These are phyloP conservation scores for Pseudevernia furfuracea DNA, from an alignment of 495 filamentous ascomycete species.

Conservation along the genomic window DNA sequence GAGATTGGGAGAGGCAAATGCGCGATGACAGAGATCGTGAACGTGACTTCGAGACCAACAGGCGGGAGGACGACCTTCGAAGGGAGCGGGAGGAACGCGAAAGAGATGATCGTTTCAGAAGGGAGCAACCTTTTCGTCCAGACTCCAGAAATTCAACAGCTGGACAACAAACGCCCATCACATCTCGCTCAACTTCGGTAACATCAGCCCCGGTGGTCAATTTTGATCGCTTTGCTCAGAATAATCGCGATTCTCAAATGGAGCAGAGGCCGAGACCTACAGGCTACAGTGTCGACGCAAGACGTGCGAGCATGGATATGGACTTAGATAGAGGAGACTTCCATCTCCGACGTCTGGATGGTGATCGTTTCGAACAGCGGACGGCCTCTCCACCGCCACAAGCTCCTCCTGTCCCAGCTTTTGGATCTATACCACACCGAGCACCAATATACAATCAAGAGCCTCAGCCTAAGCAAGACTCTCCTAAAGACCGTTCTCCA, in stretches of 20 bases:
- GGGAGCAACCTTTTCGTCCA: conserved; percentile 40
- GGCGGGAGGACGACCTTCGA: conserved; percentile 42
- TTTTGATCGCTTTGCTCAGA: conserved; percentile 21
- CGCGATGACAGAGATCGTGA: conserved; percentile 43
- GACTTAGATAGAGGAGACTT: conserved; percentile 27
- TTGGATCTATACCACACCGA: conserved; percentile 52
- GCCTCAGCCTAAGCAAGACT: conserved; percentile 18
- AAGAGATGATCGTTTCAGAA: conserved; percentile 44
- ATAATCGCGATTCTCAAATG: conserved; percentile 25
- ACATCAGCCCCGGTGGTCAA: conserved; percentile 14
- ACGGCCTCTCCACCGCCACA: conserved; percentile 60
- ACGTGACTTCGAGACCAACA: conserved; percentile 33
- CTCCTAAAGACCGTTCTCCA: conserved; percentile 11
- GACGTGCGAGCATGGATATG: conserved; percentile 30
- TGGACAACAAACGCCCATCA: conserved; percentile 12
- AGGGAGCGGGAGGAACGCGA: conserved; percentile 51
- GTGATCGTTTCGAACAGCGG: conserved; percentile 31
- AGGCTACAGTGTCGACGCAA: conserved; percentile 24
- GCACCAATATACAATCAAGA: conserved; percentile 30
- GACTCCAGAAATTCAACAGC: conserved; percentile 36
- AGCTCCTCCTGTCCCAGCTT: conserved; percentile 73
- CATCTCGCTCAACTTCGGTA: conserved; percentile 22
- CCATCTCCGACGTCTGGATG: conserved; percentile 38
- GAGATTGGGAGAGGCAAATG: conserved; percentile 35
- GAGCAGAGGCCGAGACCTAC: conserved; percentile 37